A percentile compares a stretch with the other conserved stretches of the same genome.
Evolutionary conservation across 331 rosid species (phyloP).

Genomic region (Quercus tomentella): DNA sequence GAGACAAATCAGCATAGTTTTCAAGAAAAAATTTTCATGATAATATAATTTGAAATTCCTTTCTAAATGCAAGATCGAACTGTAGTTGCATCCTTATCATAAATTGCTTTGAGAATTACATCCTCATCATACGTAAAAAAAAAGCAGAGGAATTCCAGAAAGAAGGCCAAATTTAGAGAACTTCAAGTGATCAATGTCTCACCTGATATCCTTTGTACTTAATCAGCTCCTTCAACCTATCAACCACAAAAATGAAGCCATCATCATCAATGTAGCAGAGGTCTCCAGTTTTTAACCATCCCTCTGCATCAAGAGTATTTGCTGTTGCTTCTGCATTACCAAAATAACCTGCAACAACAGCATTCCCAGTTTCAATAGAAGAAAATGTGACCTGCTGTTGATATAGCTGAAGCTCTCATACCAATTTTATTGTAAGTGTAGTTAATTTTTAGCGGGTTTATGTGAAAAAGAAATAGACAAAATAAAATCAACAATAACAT

Average conservation of each 20-base stretch:
- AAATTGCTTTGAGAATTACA: not conserved
- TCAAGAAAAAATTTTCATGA: not conserved
- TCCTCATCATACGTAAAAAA: not conserved
- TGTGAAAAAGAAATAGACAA: too few relatives aligned
- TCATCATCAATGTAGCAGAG: slow-evolving; percentile 74
- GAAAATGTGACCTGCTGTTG: not conserved
- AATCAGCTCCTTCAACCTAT: slow-evolving; percentile 87
- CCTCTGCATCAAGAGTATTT: slow-evolving; percentile 67
- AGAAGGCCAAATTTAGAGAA: not conserved
- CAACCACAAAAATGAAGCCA: slow-evolving; percentile 82
- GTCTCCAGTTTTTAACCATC: slow-evolving; percentile 93
- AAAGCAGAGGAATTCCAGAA: not conserved
- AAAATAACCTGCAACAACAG: slow-evolving; percentile 60
- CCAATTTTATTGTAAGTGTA: too few relatives aligned
- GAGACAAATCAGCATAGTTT: not conserved
- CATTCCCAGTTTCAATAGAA: not conserved
- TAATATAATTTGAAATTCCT: not conserved
- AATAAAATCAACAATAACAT: too few relatives aligned
- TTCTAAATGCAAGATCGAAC: not conserved
- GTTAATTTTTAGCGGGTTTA: too few relatives aligned
- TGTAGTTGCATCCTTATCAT: not conserved
- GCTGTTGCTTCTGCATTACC: slow-evolving; percentile 71
- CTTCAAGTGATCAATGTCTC: not conserved
- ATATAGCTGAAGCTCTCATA: too few relatives aligned
- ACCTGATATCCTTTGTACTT: slow-evolving; percentile 97